phyloP scores from a whole-genome alignment of 441 rosid genomes.

The Pelargonium myrrhifolium region DNA sequence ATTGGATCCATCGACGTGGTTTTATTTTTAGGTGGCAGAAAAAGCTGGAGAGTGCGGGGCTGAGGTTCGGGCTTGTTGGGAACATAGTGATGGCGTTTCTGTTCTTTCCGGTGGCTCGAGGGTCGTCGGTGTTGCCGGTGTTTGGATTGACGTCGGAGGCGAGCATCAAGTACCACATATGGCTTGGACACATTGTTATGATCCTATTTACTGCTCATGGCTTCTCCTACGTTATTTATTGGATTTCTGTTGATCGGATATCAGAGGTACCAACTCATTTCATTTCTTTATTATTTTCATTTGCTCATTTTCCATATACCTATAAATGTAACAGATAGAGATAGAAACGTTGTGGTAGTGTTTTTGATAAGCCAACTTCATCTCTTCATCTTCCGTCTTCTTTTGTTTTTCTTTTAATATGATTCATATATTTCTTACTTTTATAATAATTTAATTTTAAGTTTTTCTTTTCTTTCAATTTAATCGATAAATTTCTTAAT shows the following conservation, averaged over 20 bases:
- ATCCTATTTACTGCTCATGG: slow-evolving; percentile 41
- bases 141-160: slow-evolving; percentile 57
- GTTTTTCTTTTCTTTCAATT: too few relatives aligned
- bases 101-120: slow-evolving; percentile 55
- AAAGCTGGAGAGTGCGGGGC: slow-evolving; percentile 23
- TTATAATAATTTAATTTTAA: too few relatives aligned
- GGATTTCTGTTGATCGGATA: slow-evolving; percentile 25
- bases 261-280: slow-evolving; percentile 38
- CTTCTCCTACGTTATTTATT: slow-evolving; percentile 30
- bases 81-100: slow-evolving; percentile 43
- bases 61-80: slow-evolving; percentile 40
- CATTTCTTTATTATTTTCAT: too few relatives aligned
- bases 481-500: too few relatives aligned
- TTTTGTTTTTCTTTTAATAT: too few relatives aligned
- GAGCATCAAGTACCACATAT: slow-evolving; percentile 59
- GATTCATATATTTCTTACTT: too few relatives aligned
- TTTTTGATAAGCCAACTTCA: too few relatives aligned
- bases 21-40: slow-evolving; percentile 58
- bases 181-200: slow-evolving; percentile 55
- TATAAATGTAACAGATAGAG: too few relatives aligned
- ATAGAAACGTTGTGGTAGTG: too few relatives aligned
- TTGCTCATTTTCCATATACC: too few relatives aligned
- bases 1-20: too few relatives aligned
- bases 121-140: slow-evolving; percentile 45
- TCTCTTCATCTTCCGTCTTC: too few relatives aligned